Evolutionary conservation across 768 basidiomycete species (phyloP).

Genomic region (Rubroboletus pulcherrimus): DNA sequence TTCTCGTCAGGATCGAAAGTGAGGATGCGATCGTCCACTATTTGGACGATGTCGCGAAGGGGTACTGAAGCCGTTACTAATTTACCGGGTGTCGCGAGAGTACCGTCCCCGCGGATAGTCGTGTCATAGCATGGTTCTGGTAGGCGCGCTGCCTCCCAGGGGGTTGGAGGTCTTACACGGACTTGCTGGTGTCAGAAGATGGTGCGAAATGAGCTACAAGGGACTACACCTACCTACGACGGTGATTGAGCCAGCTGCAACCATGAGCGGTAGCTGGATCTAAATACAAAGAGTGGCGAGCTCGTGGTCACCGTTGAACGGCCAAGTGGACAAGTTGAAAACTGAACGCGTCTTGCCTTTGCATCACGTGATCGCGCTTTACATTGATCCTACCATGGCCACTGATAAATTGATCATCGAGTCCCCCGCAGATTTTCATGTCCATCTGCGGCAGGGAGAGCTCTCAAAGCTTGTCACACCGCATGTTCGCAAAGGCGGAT

Average conservation of each 20-base stretch:
- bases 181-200: constrained; percentile 45
- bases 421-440: constrained; percentile 91
- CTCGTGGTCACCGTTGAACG: not conserved
- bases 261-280: constrained; percentile 44
- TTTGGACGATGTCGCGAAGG: constrained; percentile 76
- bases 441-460: constrained; percentile 88
- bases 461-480: constrained; percentile 82
- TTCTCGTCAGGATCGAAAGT: constrained; percentile 96
- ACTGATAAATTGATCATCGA: constrained; percentile 17
- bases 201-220: not conserved
- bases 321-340: constrained; percentile 24
- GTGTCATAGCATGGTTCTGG: constrained; percentile 71
- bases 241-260: constrained; percentile 82
- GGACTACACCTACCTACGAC: constrained; percentile 60
- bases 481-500: constrained; percentile 87
- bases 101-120: constrained; percentile 79
- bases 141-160: constrained; percentile 81
- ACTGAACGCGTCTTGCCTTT: constrained; percentile 24
- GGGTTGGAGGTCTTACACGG: constrained; percentile 83
- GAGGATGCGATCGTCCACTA: constrained; percentile 91
- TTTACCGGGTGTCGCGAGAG: constrained; percentile 65
- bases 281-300: not conserved
- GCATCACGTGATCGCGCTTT: constrained; percentile 31
- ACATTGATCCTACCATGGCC: constrained; percentile 24
- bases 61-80: constrained; percentile 49